These are phyloP conservation scores for Polysphondylium violaceum DNA, from an alignment of 78 protist genomes.

Conservation along the genomic window DNA sequence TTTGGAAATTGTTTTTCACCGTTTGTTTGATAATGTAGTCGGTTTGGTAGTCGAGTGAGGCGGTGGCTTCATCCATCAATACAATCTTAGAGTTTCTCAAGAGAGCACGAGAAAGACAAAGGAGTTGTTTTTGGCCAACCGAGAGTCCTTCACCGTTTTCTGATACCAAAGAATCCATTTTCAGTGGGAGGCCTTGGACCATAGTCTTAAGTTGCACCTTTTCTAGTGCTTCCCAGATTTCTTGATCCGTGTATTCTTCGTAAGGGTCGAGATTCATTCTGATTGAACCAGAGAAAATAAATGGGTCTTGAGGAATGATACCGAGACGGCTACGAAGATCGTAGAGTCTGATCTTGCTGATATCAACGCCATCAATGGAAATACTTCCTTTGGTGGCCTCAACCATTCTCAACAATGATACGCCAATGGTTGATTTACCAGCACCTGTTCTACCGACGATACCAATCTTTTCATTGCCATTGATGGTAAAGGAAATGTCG, in stretches of 20 bases:
- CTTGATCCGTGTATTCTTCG: conserved; percentile 12
- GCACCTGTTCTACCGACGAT: conserved; percentile 93
- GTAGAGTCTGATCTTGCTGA: conserved; percentile 38
- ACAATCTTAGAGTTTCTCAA: conserved; percentile 84
- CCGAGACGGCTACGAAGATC: conserved; percentile 82
- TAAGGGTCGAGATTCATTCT: conserved; percentile 76
- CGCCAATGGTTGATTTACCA: conserved; percentile 85
- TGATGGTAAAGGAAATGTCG: conserved; percentile 48
- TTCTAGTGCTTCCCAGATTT: conserved; percentile 82
- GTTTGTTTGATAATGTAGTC: conserved; percentile 80
- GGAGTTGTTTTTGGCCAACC: conserved; percentile 95
- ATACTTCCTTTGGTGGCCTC: conserved; percentile 46
- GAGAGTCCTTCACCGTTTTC: conserved; percentile 82
- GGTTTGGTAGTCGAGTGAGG: conserved; percentile 89
- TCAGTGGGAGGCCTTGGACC: conserved; percentile 21
- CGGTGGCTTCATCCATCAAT: conserved; percentile 97
- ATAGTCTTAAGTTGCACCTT: conserved; percentile 34
- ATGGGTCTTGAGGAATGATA: conserved; percentile 95
- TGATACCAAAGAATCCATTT: conserved; percentile 14
- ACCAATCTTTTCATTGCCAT: conserved; percentile 86
- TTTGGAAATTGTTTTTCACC: conserved; percentile 59
- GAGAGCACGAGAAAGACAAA: conserved; percentile 97
- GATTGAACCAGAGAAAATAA: conserved; percentile 87
- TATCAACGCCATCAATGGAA: conserved; percentile 83
- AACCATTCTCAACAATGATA: conserved; percentile 83